Evolutionary conservation across 2,329 filamentous ascomycete genomes (phyloP).

Genomic region (Lojkania enalia): DNA sequence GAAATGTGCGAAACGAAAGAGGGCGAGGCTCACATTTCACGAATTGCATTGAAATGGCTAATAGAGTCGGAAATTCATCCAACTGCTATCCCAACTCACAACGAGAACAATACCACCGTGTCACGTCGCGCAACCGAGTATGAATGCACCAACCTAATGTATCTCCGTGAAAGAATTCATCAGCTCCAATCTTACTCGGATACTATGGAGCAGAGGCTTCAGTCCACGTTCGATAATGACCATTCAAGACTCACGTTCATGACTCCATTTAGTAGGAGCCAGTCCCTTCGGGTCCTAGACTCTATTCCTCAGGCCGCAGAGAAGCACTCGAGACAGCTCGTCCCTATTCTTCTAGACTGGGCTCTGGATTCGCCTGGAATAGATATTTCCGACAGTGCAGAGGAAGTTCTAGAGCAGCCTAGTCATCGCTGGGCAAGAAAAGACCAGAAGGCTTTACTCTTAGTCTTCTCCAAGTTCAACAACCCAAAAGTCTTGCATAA

Average conservation of each 20-base stretch:
- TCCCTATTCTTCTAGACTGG: slow-evolving; percentile 86
- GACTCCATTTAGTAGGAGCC: slow-evolving; percentile 65
- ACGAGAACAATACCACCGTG: slow-evolving; percentile 19
- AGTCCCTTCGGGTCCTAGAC: slow-evolving; percentile 78
- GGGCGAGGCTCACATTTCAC: slow-evolving; percentile 73
- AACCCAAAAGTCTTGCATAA: slow-evolving; percentile 86
- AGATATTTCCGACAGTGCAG: slow-evolving; percentile 18
- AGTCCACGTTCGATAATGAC: slow-evolving; percentile 64
- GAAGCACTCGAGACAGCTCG: slow-evolving; percentile 79
- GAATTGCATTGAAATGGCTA: slow-evolving; percentile 79
- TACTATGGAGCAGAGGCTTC: slow-evolving; percentile 56
- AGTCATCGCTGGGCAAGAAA: slow-evolving; percentile 65
- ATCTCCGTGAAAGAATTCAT: slow-evolving; percentile 46
- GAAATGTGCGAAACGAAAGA: slow-evolving; percentile 69
- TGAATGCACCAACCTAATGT: slow-evolving; percentile 75
- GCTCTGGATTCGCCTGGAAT: slow-evolving; percentile 43
- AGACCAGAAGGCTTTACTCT: slow-evolving; percentile 82
- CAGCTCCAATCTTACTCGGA: slow-evolving; percentile 20
- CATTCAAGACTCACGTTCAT: slow-evolving; percentile 60
- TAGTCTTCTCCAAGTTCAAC: slow-evolving; percentile 78
- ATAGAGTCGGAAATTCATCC: slow-evolving; percentile 14
- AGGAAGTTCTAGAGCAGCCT: slow-evolving; percentile 13
- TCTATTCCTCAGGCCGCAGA: slow-evolving; percentile 78
- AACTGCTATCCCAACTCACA: slow-evolving; percentile 16
- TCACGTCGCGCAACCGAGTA: slow-evolving; percentile 66